phyloP scores from a whole-genome alignment of 805 yeast species.

The Cyberlindnera americana region DNA sequence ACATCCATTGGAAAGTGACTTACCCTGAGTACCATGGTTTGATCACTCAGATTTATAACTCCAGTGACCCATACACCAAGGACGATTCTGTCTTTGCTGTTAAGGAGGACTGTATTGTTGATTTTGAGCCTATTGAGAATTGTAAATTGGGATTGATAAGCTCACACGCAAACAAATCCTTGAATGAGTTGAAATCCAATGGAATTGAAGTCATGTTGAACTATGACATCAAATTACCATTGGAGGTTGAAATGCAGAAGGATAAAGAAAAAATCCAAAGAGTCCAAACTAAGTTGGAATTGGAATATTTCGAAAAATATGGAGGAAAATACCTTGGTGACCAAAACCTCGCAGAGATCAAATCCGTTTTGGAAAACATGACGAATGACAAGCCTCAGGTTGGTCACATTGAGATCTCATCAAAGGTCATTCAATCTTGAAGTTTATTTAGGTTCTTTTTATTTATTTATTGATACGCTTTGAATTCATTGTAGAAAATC shows the following conservation, averaged over 20 bases:
- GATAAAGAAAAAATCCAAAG: not conserved
- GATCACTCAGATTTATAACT: conserved; percentile 33
- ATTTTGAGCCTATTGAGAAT: conserved; percentile 24
- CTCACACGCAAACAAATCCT: not conserved
- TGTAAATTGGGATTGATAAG: not conserved
- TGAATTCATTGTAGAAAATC: no score
- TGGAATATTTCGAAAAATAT: conserved; percentile 2
- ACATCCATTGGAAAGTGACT: conserved; percentile 30
- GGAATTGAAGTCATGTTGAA: conserved; percentile 1
- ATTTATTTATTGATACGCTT: not conserved
- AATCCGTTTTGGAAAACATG: not conserved
- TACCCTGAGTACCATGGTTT: conserved; percentile 29
- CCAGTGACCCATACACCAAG: conserved; percentile 29
- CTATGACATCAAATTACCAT: conserved; percentile 4
- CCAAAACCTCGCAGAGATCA: not conserved
- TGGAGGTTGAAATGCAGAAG: conserved; percentile 1
- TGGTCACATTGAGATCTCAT: not conserved
- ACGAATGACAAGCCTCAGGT: not conserved
- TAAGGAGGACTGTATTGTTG: conserved; percentile 29
- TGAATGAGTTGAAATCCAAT: conserved; percentile 3
- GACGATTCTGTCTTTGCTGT: conserved; percentile 37
- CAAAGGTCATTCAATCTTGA: not conserved
- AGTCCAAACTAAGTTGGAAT: conserved; percentile 1
- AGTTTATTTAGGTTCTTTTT: no score
- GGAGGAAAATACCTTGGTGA: not conserved